Evolutionary conservation across 768 basidiomycete genomes (phyloP).

Genomic region (Psilocybe sp.): DNA sequence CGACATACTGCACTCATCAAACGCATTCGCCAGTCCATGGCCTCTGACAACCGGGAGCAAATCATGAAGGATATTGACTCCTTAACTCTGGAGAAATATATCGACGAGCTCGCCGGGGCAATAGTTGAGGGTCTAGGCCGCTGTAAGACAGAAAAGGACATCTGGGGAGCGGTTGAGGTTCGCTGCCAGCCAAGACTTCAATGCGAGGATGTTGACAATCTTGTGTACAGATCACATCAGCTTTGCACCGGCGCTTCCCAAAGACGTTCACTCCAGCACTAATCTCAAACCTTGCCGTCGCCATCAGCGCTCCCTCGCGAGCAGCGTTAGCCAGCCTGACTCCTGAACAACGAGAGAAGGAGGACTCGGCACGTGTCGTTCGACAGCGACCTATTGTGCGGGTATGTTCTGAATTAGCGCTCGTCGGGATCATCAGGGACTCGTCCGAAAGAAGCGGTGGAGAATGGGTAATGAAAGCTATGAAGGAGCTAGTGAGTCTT

Average conservation of each 20-base stretch:
- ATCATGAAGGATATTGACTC: slow-evolving; percentile 91
- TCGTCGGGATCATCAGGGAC: slow-evolving; percentile 82
- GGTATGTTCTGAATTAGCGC: slow-evolving; percentile 85
- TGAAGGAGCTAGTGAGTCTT: slow-evolving; percentile 77
- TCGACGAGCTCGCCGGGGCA: slow-evolving; percentile 90
- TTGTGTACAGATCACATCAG: slow-evolving; percentile 70
- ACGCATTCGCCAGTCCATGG: slow-evolving; percentile 84
- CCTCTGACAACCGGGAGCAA: slow-evolving; percentile 77
- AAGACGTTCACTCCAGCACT: slow-evolving; percentile 74
- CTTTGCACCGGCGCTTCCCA: slow-evolving; percentile 85
- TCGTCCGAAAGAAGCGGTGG: slow-evolving; percentile 68
- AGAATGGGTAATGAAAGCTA: slow-evolving; percentile 84
- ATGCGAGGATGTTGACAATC: slow-evolving; percentile 3
- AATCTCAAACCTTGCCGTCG: slow-evolving; percentile 53
- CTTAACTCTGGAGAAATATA: slow-evolving; percentile 90
- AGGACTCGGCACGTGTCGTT: slow-evolving; percentile 74
- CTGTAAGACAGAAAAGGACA: slow-evolving; percentile 91
- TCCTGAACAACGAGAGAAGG: slow-evolving; percentile 87
- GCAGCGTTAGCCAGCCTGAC: slow-evolving; percentile 53
- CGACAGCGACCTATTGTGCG: slow-evolving; percentile 85
- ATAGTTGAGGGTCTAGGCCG: slow-evolving; percentile 79
- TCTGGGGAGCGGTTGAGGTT: slow-evolving; percentile 93
- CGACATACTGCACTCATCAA: slow-evolving; percentile 96
- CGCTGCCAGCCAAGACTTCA: slow-evolving; percentile 3
- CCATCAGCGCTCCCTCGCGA: slow-evolving; percentile 58